phyloP scores from a whole-genome alignment of 2,329 filamentous ascomycete genomes.

The Graphilbum sp. region DNA sequence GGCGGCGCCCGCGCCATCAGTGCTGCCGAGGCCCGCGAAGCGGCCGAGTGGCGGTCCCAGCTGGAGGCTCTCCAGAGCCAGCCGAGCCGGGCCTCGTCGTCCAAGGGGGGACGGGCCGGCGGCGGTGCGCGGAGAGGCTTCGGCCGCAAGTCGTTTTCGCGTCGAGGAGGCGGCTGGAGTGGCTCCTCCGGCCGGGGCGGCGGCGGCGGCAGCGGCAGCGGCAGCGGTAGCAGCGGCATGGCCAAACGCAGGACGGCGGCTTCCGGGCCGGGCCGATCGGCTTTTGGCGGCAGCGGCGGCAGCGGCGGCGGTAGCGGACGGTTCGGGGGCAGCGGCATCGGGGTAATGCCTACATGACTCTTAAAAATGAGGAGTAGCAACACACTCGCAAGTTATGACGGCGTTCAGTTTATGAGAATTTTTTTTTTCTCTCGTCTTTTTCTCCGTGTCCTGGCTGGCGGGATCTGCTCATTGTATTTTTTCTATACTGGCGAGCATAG shows the following conservation, averaged over 20 bases:
- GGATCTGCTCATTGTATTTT: too few species aligned
- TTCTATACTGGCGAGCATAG: too few species aligned
- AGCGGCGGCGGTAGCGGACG: background rate
- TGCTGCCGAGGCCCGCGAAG: constrained; percentile 9
- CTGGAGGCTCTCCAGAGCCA: constrained; percentile 14
- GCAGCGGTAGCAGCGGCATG: constrained; percentile 7
- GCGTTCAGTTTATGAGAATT: too few species aligned
- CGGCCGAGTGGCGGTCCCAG: constrained; percentile 14
- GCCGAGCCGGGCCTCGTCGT: constrained; percentile 5
- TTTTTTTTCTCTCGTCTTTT: too few species aligned
- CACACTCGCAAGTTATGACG: background rate
- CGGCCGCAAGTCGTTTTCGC: constrained; percentile 6
- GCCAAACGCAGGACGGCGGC: constrained; percentile 2
- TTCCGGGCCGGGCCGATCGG: too few species aligned
- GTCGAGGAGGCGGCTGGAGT: constrained; percentile 3
- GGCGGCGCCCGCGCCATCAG: background rate
- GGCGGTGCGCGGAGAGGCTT: constrained; percentile 9
- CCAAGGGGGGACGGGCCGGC: constrained; percentile 10
- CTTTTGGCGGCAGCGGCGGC: constrained; percentile 1
- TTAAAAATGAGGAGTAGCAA: background rate
- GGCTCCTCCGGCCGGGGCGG: constrained; percentile 5
- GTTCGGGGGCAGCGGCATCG: constrained; percentile 6
- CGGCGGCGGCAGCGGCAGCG: constrained; percentile 5
- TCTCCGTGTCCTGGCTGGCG: too few species aligned
- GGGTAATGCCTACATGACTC: constrained; percentile 11